Evolutionary conservation across 148 eudicot species (phyloP).

Genomic region (Beta vulgaris): DNA sequence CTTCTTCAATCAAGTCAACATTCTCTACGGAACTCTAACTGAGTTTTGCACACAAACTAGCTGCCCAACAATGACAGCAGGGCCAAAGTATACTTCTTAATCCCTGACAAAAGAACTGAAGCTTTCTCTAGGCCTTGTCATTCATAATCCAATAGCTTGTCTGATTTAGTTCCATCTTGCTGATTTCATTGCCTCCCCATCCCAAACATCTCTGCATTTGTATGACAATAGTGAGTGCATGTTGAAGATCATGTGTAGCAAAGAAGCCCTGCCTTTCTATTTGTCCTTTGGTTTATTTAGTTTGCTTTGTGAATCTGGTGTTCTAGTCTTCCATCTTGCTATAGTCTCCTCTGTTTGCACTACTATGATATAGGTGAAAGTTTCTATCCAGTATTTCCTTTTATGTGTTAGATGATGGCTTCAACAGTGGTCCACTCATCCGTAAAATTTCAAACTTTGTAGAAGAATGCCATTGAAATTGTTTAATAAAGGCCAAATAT

Average conservation of each 20-base stretch:
- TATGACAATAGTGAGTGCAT: neutral
- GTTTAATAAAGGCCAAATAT: neutral
- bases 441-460: neutral
- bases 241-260: neutral
- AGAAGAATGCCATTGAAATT: neutral
- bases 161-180: neutral
- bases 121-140: neutral
- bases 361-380: neutral
- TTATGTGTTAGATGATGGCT: neutral
- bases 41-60: slow-evolving; percentile 85
- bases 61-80: slow-evolving; percentile 96
- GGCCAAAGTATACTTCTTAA: slow-evolving; percentile 66
- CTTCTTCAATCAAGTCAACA: slow-evolving; percentile 97
- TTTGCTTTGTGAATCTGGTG: neutral
- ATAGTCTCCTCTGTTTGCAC: neutral
- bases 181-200: neutral
- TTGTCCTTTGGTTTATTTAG: neutral
- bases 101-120: slow-evolving; percentile 20
- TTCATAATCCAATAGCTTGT: neutral
- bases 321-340: neutral
- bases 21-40: slow-evolving; percentile 90
- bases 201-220: neutral
- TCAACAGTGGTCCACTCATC: neutral
- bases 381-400: neutral
- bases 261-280: neutral